Percentiles rank a stretch among this genome's conserved stretches.
Conservation (phyloP, 2,329 filamentous ascomycete species). For the Boeremia exigua region DNA sequence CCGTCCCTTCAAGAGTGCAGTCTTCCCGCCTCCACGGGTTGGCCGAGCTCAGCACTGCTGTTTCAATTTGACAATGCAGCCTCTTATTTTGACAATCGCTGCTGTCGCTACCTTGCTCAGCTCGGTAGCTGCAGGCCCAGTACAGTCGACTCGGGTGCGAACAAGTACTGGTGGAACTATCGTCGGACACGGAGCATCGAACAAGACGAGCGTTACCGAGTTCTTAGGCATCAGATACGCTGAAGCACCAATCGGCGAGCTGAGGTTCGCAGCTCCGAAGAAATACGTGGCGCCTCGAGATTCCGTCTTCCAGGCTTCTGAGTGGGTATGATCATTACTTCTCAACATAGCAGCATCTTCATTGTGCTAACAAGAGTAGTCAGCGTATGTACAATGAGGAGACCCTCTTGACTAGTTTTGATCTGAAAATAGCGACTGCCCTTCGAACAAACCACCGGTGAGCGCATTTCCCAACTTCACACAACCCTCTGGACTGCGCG, state of each 20-base stretch:
- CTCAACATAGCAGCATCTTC: not conserved
- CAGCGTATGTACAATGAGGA: conserved; percentile 23
- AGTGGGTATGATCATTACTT: conserved; percentile 25
- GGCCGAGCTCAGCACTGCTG: conserved; percentile 5
- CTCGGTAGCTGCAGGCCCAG: conserved; percentile 12
- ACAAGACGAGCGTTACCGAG: conserved; percentile 33
- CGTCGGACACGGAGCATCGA: conserved; percentile 39
- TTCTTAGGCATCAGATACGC: conserved; percentile 48
- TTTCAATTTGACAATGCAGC: conserved; percentile 23
- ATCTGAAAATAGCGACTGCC: conserved; percentile 29
- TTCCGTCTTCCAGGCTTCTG: conserved; percentile 30
- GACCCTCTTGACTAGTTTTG: not conserved
- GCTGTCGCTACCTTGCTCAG: conserved; percentile 18
- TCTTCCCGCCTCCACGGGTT: conserved; percentile 1
- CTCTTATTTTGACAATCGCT: conserved; percentile 16
- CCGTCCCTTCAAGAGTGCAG: conserved; percentile 11
- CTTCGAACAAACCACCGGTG: conserved; percentile 30
- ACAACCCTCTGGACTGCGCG: conserved; percentile 29
- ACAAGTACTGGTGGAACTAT: conserved; percentile 41
- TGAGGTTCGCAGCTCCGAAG: conserved; percentile 43
- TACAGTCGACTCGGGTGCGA: conserved; percentile 16
- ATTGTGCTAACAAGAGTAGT: conserved; percentile 24
- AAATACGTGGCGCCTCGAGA: conserved; percentile 30
- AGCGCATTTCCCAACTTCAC: conserved; percentile 37
- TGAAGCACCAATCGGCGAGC: conserved; percentile 39